These are phyloP conservation scores for Arxiozyma slooffiae DNA, from an alignment of 1,139 yeast species.

Conservation along the genomic window DNA sequence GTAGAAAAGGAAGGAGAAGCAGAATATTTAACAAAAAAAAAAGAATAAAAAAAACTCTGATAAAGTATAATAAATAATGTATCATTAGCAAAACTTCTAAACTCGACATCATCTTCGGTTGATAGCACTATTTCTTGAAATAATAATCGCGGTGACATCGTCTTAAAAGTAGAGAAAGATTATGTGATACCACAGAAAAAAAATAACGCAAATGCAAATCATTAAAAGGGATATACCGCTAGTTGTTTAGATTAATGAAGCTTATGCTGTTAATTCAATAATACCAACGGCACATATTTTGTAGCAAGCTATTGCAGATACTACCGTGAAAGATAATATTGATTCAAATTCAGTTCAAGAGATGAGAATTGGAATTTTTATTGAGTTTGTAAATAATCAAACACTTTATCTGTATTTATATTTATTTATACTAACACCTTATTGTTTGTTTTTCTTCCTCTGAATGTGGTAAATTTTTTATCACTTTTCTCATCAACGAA, in stretches of 20 bases:
- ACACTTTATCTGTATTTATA: not conserved
- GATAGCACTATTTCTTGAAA: constrained; percentile 10
- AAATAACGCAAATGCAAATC: constrained; percentile 8
- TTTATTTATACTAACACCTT: not conserved
- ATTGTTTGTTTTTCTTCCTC: not conserved
- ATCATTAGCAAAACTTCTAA: too few relatives aligned
- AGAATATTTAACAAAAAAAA: not conserved
- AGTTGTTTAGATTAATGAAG: not conserved
- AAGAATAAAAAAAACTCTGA: not conserved
- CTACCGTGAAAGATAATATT: not conserved
- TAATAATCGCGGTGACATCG: constrained; percentile 7
- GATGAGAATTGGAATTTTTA: too few relatives aligned
- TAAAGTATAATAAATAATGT: not conserved
- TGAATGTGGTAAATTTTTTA: too few relatives aligned
- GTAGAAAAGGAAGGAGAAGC: not conserved
- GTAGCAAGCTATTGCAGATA: not conserved
- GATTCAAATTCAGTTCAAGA: not conserved
- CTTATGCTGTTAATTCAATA: not conserved
- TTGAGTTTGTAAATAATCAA: too few relatives aligned
- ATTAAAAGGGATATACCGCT: constrained; percentile 1
- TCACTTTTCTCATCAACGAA: too few relatives aligned
- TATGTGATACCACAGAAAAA: constrained; percentile 10
- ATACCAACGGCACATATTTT: not conserved
- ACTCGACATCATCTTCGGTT: not conserved
- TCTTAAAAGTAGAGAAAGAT: constrained; percentile 9